Evolutionary conservation across 2,329 filamentous ascomycete species (phyloP).

Genomic region (Oidium heveae): DNA sequence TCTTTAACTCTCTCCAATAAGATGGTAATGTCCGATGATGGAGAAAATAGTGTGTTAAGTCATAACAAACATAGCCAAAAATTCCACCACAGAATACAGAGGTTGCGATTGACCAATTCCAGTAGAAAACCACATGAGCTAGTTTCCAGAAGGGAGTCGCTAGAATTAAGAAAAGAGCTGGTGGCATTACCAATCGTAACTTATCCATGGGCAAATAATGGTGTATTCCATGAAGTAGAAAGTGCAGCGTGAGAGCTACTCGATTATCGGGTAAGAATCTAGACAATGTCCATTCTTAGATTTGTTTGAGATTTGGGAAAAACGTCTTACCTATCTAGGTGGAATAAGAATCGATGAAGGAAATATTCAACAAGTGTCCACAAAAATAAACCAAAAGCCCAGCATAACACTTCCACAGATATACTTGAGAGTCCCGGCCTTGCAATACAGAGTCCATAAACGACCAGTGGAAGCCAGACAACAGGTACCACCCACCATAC

Average conservation of each 20-base stretch:
- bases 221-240: slow-evolving; percentile 86
- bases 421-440: slow-evolving; percentile 29
- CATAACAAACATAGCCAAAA: slow-evolving; percentile 90
- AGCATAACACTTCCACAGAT: slow-evolving; percentile 31
- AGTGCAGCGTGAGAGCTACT: slow-evolving; percentile 65
- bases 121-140: slow-evolving; percentile 58
- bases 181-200: slow-evolving; percentile 91
- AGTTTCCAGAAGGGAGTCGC: slow-evolving; percentile 83
- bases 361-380: slow-evolving; percentile 85
- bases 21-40: slow-evolving; percentile 79
- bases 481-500: slow-evolving; percentile 78
- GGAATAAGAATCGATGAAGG: slow-evolving; percentile 77
- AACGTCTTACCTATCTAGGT: slow-evolving; percentile 57
- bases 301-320: neutral
- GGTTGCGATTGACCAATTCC: slow-evolving; percentile 60
- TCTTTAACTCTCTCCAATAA: slow-evolving; percentile 84
- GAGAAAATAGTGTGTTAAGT: slow-evolving; percentile 94
- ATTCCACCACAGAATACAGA: slow-evolving; percentile 72
- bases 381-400: slow-evolving; percentile 41
- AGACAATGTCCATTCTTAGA: slow-evolving; percentile 9
- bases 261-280: slow-evolving; percentile 81
- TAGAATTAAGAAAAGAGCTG: slow-evolving; percentile 59
- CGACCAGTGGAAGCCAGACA: slow-evolving; percentile 60
- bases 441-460: slow-evolving; percentile 46
- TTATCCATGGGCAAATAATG: slow-evolving; percentile 99